Percentiles rank a stretch among this genome's conserved stretches.
Conservation (phyloP, 2,329 filamentous ascomycete genomes). For the Nemania abortiva region DNA sequence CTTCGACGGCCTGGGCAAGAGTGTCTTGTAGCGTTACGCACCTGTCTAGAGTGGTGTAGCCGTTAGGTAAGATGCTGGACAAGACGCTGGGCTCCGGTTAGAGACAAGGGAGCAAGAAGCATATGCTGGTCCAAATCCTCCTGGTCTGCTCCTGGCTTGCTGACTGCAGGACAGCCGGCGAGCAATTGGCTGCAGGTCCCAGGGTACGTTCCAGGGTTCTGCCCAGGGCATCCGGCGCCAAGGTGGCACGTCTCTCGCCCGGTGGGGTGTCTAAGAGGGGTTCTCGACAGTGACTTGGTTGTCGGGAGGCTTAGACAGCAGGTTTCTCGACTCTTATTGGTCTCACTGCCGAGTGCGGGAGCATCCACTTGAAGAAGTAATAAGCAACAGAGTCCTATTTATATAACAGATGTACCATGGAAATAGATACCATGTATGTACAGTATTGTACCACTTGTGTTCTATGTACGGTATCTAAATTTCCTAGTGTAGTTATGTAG, state of each 20-base stretch:
- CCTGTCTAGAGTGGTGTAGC: slow-evolving; percentile 3
- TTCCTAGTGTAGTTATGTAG: slow-evolving; percentile 4
- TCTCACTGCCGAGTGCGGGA: slow-evolving; percentile 28
- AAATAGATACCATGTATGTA: slow-evolving; percentile 8
- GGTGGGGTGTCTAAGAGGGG: slow-evolving; percentile 30
- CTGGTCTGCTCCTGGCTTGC: slow-evolving; percentile 2
- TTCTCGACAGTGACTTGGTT: slow-evolving; percentile 21
- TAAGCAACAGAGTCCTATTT: slow-evolving; percentile 40
- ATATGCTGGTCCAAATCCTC: slow-evolving; percentile 31
- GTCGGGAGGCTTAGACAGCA: slow-evolving; percentile 37
- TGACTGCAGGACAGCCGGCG: slow-evolving; percentile 29
- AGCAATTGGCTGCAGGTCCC: slow-evolving; percentile 27
- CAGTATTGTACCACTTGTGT: background rate
- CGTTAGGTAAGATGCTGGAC: slow-evolving; percentile 5
- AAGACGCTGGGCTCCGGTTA: slow-evolving; percentile 17
- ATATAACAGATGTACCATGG: slow-evolving; percentile 32
- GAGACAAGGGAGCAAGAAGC: slow-evolving; percentile 21
- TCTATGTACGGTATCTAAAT: background rate
- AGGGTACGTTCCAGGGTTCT: slow-evolving; percentile 11
- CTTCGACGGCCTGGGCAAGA: slow-evolving; percentile 4
- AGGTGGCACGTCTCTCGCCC: slow-evolving; percentile 25
- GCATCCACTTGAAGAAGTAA: slow-evolving; percentile 26
- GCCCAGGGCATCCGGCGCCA: slow-evolving; percentile 26
- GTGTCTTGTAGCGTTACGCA: slow-evolving; percentile 6
- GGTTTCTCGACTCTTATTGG: slow-evolving; percentile 30